Evolutionary conservation across 106 monocot species (phyloP), one percentile per base, ranked within the genome.

Genomic region (Allium cepa): DNA sequence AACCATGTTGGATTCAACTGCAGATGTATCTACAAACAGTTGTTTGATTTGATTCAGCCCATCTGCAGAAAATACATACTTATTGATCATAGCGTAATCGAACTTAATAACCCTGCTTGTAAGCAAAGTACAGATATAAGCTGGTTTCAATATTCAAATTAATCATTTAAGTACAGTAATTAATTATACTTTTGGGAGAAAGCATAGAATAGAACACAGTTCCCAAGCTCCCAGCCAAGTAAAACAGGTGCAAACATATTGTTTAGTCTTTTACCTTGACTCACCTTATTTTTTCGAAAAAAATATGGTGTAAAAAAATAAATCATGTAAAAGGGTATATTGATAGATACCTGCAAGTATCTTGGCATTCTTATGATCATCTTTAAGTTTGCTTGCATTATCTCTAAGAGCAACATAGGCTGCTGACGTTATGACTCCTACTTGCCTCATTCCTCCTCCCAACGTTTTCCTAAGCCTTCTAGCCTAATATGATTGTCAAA

Each of bases 371-470:
- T 69, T 68, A 47, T 96, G 91, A 76, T 96, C 96, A 73, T 88
- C 91, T 16, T 75, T 73, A 50, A 96, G 86, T 69, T 89, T 96
- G 63, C 68, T 59, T 47, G 88, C 77, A 73, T 86, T 88, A 66
- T 96, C 92, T 47, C 57, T 71, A 28, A 96, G 58, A 46, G 83
- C 96, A 71, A 96, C 80, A 80, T 71, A 71, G 73, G 88, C 96
- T 56, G 96, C 92, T 15, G 96, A 91, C 75, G 91, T 88, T 48
- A 96, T 79, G n/a, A 96, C 76, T 64, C 96, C 96, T 57, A 96
- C 80, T 75, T 96, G 96, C 47, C 96, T 88, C 96, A 96, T 96
- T 36, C 96, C 91, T 64, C 96, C 96, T 74, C 96, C 96, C 57
- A 96, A 75, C 6, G 88, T 84, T 70, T 96, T 96, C 73, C 91